Evolutionary conservation across 2,329 filamentous ascomycete species (phyloP), one percentile per base, ranked within the genome.

Genomic region (Phaeosphaeria sp.): DNA sequence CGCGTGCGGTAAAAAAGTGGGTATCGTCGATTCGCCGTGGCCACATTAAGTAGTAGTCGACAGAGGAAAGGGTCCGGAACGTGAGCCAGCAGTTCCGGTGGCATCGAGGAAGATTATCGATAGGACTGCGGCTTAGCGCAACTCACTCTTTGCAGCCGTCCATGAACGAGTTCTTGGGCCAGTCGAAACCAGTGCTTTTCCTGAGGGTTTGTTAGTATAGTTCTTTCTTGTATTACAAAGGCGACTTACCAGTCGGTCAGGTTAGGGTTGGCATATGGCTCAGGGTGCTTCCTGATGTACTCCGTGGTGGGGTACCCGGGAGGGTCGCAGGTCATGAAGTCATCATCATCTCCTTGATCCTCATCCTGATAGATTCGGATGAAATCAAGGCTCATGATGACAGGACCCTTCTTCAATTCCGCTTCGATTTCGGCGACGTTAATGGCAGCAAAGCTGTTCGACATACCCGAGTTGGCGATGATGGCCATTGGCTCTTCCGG

Each of bases 391-490:
- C 87, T 82, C 83, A 91, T 89, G 2, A 81, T 86, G 2, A 86
- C 88, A 2, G 89, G 89, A 13, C 8, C 30, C 30, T 7, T 7
- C 30, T 36, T 13, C 67, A 90, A 80, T 11, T 60, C 60, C 17
- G 81, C 67, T 4, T 73, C 78, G 22, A 91, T 76, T 25, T 83
- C 85, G 1, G 81, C 82, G 56, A 87, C 74, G 67, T 90, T 86
- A 60, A 91, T 78, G 5, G 80, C 74, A 0, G 89, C 85, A 73
- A 91, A 91, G 74, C 84, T 86, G 66, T 82, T 82, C 4, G 86
- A 88, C 85, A 91, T 90, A 67, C 89, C 89, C 66, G 91, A 85
- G 69, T 91, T 91, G 78, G 87, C 82, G 65, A 91, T 81, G 18
- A 91, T 77, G 1, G 86, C 72, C 86, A 91, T 83, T 1, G 89